Evolutionary conservation across 768 basidiomycete species (phyloP).

Genomic region (Pulveroboletus sp.): DNA sequence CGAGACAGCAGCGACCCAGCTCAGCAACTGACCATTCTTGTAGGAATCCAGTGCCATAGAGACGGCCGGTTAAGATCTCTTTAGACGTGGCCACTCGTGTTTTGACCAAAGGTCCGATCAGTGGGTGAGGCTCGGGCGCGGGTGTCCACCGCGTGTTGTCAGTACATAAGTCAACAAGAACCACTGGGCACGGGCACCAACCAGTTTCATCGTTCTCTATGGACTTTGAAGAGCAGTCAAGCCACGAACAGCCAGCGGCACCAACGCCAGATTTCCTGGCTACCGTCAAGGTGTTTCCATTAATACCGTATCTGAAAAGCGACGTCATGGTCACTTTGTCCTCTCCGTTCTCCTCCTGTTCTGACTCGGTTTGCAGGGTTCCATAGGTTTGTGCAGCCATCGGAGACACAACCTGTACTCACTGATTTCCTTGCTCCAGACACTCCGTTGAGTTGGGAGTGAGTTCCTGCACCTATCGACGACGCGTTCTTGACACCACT

Average conservation of each 20-base stretch:
- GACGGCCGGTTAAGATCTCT: not conserved
- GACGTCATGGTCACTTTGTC: constrained; percentile 57
- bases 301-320: constrained; percentile 66
- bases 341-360: constrained; percentile 11
- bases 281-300: constrained; percentile 72
- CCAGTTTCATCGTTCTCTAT: constrained; percentile 18
- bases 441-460: constrained; percentile 78
- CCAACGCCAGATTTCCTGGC: constrained; percentile 56
- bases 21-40: not conserved
- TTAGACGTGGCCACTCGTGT: too few relatives aligned
- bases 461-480: constrained; percentile 27
- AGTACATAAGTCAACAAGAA: too few relatives aligned
- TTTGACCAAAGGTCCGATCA: too few relatives aligned
- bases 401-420: not conserved
- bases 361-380: constrained; percentile 17
- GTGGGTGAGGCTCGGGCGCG: too few relatives aligned
- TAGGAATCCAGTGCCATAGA: not conserved
- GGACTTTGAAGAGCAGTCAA: constrained; percentile 32
- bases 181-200: not conserved
- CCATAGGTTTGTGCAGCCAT: constrained; percentile 23
- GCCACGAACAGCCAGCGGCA: constrained; percentile 37
- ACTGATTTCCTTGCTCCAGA: constrained; percentile 37
- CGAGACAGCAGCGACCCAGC: not conserved
- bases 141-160: too few relatives aligned
- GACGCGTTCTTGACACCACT: constrained; percentile 1